Evolutionary conservation across 2,329 filamentous ascomycete genomes (phyloP).

Genomic region (Colletotrichum phormii): DNA sequence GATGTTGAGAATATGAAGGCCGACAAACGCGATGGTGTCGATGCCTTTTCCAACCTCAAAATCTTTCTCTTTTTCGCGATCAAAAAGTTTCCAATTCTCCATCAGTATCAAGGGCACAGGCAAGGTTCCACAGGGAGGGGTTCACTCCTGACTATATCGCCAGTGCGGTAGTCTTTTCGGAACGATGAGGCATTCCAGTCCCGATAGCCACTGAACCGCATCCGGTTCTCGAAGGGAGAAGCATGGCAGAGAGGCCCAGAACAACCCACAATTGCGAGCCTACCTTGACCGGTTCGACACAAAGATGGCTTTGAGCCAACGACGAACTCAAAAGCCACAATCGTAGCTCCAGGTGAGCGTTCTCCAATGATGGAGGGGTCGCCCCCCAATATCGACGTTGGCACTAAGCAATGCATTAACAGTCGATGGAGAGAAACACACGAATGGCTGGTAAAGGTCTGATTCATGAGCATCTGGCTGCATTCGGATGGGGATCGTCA

Average conservation of each 20-base stretch:
- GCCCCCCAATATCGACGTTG: neutral
- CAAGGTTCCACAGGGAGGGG: neutral
- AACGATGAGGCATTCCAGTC: neutral
- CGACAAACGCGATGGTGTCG: neutral
- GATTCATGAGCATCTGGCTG: neutral
- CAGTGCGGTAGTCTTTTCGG: neutral
- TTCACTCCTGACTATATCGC: neutral
- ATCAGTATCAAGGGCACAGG: neutral
- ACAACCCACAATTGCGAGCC: neutral
- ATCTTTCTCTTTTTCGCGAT: neutral
- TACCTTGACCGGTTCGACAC: neutral
- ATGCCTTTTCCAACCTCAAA: neutral
- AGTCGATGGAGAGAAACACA: neutral
- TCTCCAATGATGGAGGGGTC: neutral
- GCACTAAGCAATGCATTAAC: neutral
- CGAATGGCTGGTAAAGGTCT: neutral
- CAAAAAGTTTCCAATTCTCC: neutral
- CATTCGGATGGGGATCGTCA: neutral
- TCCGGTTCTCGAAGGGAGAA: neutral
- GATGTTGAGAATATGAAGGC: neutral
- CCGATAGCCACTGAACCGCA: constrained; percentile 3
- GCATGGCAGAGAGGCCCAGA: neutral
- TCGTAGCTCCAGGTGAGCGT: neutral
- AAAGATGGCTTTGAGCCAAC: neutral
- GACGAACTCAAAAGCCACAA: constrained; percentile 15